Conservation (phyloP, 495 filamentous ascomycete genomes). For the Hypomontagnella monticulosa region DNA sequence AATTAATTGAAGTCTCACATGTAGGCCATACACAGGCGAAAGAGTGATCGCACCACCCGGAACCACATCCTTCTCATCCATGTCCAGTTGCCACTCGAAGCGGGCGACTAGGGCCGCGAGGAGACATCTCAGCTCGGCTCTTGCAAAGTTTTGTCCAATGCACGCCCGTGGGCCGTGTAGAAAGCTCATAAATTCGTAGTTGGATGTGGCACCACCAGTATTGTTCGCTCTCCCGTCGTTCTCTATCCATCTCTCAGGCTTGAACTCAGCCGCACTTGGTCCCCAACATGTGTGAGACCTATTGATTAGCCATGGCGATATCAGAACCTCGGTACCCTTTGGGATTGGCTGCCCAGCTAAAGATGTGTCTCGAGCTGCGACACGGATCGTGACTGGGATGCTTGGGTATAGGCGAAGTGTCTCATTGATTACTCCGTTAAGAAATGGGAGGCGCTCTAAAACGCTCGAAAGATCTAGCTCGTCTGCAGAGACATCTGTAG, state of each 20-base stretch:
- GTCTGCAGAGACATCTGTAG: conserved; percentile 49
- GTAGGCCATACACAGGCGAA: conserved; percentile 26
- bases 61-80: conserved; percentile 38
- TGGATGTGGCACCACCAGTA: conserved; percentile 49
- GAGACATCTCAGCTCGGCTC: conserved; percentile 37
- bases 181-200: conserved; percentile 76
- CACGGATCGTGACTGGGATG: conserved; percentile 64
- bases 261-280: conserved; percentile 26
- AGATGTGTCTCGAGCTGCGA: conserved; percentile 64
- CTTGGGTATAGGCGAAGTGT: conserved; percentile 47
- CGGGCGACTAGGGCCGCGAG: conserved; percentile 28
- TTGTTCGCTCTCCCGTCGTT: conserved; percentile 73
- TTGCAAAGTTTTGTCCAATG: conserved; percentile 83
- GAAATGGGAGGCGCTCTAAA: conserved; percentile 53
- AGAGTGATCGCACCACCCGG: conserved; percentile 35
- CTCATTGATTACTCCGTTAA: conserved; percentile 49
- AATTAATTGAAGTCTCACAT: conserved; percentile 26
- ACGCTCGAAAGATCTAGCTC: conserved; percentile 50
- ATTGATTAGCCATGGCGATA: conserved; percentile 70
- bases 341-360: conserved; percentile 61
- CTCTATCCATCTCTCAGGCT: conserved; percentile 47
- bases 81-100: conserved; percentile 35
- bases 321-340: conserved; percentile 58
- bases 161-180: conserved; percentile 81
- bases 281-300: conserved; percentile 67